Percentiles rank a stretch among this genome's conserved stretches.
phyloP scores from a whole-genome alignment of 768 basidiomycete genomes.

The Termitomyces sp. region DNA sequence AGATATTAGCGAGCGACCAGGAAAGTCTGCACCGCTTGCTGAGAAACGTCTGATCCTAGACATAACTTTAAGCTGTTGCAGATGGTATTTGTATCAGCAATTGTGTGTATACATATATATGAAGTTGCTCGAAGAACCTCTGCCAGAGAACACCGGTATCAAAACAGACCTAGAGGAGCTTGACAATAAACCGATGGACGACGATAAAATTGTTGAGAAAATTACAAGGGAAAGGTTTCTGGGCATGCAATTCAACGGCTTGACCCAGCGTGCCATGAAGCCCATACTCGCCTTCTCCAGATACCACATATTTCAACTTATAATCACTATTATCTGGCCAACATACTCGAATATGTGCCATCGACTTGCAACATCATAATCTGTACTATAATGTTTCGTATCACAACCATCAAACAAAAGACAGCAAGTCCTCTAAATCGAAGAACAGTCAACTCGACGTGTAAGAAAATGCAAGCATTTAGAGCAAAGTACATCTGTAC shows the following conservation, averaged over 20 bases:
- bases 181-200: conserved; percentile 2
- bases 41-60: conserved; percentile 18
- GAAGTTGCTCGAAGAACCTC: conserved; percentile 19
- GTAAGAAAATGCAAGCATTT: neutral
- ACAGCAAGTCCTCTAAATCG: neutral
- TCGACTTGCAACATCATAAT: neutral
- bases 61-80: conserved; percentile 7
- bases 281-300: neutral
- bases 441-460: neutral
- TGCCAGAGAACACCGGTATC: conserved; percentile 14
- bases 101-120: conserved; percentile 15
- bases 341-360: neutral
- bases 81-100: neutral
- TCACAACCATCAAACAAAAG: neutral
- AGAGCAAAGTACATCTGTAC: neutral
- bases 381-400: neutral
- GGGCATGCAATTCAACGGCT: conserved; percentile 12
- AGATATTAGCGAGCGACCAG: conserved; percentile 20
- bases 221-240: conserved; percentile 19
- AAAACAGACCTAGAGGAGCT: conserved; percentile 22
- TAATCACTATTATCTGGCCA: neutral
- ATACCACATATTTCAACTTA: neutral
- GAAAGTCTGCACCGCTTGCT: conserved; percentile 9
- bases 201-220: conserved; percentile 20
- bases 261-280: neutral